Percentiles rank a stretch among this genome's conserved stretches.
Conservation (phyloP, 108 stramenopile species). For the Skeletonema menzelii region DNA sequence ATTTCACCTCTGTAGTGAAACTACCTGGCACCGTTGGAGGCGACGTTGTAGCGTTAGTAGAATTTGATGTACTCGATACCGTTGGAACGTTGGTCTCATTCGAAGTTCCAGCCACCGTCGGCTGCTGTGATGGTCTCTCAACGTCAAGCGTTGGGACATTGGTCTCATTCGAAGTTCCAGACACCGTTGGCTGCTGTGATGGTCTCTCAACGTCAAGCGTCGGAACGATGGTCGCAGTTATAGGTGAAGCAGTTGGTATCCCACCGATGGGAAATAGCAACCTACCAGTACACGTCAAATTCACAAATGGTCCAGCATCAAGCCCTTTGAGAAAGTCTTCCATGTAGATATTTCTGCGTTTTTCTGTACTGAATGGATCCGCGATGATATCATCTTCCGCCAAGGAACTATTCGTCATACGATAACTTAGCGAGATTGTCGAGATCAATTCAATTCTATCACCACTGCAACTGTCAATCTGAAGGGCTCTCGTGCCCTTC, state of each 20-base stretch:
- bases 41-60: neutral
- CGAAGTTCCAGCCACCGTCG: neutral
- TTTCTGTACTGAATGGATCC: slow-evolving; percentile 16
- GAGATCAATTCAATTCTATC: neutral
- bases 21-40: neutral
- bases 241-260: neutral
- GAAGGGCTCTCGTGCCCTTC: neutral
- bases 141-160: neutral
- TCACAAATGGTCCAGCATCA: slow-evolving; percentile 12
- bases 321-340: slow-evolving; percentile 7
- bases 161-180: neutral
- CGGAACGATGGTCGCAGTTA: neutral
- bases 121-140: neutral
- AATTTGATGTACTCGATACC: neutral
- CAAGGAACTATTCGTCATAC: neutral
- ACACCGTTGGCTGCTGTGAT: neutral
- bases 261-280: neutral
- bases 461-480: neutral
- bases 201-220: neutral
- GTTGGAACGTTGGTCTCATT: neutral
- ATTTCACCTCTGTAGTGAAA: neutral
- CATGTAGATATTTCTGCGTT: slow-evolving; percentile 16
- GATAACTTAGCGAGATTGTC: slow-evolving; percentile 7
- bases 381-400: neutral
- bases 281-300: slow-evolving; percentile 15